phyloP scores from a whole-genome alignment of 108 stramenopile species.

The Cyclotella sp. region DNA sequence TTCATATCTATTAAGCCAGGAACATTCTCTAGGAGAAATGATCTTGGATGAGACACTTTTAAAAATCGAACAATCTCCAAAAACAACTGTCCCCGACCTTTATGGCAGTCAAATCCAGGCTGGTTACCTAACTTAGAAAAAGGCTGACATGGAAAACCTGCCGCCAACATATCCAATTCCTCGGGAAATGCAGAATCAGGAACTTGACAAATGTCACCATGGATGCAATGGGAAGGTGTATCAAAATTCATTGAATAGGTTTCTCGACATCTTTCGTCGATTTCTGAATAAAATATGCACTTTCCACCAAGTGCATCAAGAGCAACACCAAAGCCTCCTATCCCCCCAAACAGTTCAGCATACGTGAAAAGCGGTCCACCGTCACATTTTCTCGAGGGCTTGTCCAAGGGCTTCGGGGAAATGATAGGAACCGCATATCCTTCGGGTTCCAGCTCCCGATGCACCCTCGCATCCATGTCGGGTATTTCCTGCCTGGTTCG shows the following conservation, averaged over 20 bases:
- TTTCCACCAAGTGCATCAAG: conserved; percentile 78
- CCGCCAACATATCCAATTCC: conserved; percentile 65
- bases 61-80: conserved; percentile 76
- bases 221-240: conserved; percentile 37
- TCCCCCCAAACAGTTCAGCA: conserved; percentile 79
- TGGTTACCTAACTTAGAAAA: conserved; percentile 72
- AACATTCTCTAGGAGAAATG: conserved; percentile 85
- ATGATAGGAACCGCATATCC: conserved; percentile 28
- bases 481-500: conserved; percentile 31
- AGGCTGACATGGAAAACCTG: conserved; percentile 87
- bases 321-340: conserved; percentile 88
- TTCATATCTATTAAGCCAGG: conserved; percentile 71
- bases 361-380: conserved; percentile 62
- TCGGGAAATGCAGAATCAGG: conserved; percentile 44
- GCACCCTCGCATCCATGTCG: conserved; percentile 42
- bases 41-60: conserved; percentile 62
- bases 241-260: conserved; percentile 71
- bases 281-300: conserved; percentile 79
- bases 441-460: conserved; percentile 38
- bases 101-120: conserved; percentile 69
- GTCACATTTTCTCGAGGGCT: background rate
- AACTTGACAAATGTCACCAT: conserved; percentile 69
- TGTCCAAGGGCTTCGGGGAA: conserved; percentile 11
- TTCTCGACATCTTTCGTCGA: conserved; percentile 61
- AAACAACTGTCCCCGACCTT: conserved; percentile 70